These are phyloP conservation scores for Pneumocystis canis DNA, from an alignment of 1,139 yeast genomes.

Conservation along the genomic window DNA sequence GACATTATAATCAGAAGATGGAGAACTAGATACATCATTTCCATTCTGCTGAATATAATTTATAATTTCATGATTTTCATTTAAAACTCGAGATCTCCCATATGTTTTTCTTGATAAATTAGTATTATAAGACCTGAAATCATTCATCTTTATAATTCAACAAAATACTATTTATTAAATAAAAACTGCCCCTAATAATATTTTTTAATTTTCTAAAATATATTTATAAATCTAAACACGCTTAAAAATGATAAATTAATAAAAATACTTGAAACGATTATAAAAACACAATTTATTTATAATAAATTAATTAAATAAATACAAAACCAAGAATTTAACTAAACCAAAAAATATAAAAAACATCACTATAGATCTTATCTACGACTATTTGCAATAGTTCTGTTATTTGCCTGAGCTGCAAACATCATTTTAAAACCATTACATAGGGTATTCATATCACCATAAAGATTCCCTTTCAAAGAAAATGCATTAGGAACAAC, in stretches of 20 bases:
- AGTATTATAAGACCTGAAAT: not conserved
- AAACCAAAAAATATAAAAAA: not conserved
- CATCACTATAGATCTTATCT: not conserved
- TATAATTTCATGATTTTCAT: not conserved
- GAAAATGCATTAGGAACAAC: constrained; percentile 68
- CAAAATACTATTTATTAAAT: not conserved
- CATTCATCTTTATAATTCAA: not conserved
- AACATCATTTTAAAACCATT: constrained; percentile 72
- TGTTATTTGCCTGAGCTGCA: constrained; percentile 5
- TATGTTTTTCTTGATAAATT: not conserved
- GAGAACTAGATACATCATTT: not conserved
- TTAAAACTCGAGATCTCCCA: not conserved
- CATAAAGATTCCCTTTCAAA: constrained; percentile 56
- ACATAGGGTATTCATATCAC: constrained; percentile 73
- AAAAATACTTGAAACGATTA: not conserved
- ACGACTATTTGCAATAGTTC: not conserved
- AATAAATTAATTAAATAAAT: not conserved
- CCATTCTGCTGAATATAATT: not conserved
- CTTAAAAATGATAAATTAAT: not conserved
- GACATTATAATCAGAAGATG: not conserved
- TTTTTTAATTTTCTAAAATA: not conserved
- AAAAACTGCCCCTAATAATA: not conserved
- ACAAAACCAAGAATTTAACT: not conserved
- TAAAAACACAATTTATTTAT: not conserved
- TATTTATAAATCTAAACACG: not conserved